Base-by-base conservation (phyloP, 1,139 yeast species). In the Blastobotrys aristatus region DNA sequence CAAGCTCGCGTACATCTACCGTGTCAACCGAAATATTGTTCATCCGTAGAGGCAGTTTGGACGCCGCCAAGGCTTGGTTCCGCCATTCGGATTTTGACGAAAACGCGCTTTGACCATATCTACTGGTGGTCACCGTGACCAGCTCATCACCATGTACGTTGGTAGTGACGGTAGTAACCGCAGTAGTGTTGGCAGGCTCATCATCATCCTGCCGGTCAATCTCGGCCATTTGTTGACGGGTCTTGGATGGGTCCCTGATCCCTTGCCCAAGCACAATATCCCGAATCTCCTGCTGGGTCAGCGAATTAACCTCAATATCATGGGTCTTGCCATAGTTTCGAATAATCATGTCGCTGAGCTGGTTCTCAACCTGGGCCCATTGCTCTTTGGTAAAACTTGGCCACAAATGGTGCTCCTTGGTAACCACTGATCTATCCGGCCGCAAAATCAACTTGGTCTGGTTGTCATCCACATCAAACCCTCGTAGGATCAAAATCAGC, bases 61-160 rank as follows among this genome's bases (percentile, higher is more conserved):
- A 76, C 0, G 95, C 77, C 1, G 95, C 82, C 49, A 94, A 78
- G 0, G 97, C 97, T 38, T 95, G 71, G 50, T 76, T 76, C 57
- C 97, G 76, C 99, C 99, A 92, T 62, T 90, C 96, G 35, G 89
- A 82, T 63, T 82, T 83, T 2, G 97, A 87, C 37, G 82, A 75
- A 62, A 92, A 92, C 2, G 83, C 70, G 69, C 80, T 84, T 57
- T 88, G 95, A 61, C 89, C 98, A 62, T 86, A 90, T 56, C 81
- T 81, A 18, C 94, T 81, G 0, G 98, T 89, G 0, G 97, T 89
- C 18, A 92, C 96, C 0, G 96, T 94, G 34, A 85, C 83, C 60
- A 94, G 90, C 59, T 90, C 95, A 62, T 92, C 98, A 33, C 99
- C 99, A 60, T 90, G 97, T 2, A 88, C 95, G 62, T 89, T 94